phyloP scores from a whole-genome alignment of 768 basidiomycete genomes.

The Agrocybe pediades region DNA sequence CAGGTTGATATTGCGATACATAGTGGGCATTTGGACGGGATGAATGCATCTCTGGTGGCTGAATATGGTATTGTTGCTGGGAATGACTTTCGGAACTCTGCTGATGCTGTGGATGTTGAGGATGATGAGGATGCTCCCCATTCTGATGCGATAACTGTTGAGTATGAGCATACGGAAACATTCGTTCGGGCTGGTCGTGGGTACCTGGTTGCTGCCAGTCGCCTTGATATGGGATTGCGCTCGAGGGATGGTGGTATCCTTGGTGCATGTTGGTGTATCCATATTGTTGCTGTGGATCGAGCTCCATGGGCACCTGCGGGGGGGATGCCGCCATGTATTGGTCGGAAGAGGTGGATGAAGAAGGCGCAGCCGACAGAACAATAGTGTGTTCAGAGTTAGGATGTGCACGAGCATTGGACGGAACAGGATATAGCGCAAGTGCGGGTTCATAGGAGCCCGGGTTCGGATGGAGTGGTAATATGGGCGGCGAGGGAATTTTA shows the following conservation, averaged over 20 bases:
- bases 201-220: background rate
- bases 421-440: conserved; percentile 3
- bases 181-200: background rate
- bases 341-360: conserved; percentile 5
- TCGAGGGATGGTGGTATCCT: background rate
- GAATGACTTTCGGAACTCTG: background rate
- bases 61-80: conserved; percentile 14
- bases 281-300: background rate
- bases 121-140: background rate
- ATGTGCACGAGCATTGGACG: background rate
- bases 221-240: background rate
- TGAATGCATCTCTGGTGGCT: conserved; percentile 8
- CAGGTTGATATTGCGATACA: conserved; percentile 13
- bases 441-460: background rate
- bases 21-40: conserved; percentile 10
- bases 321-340: conserved; percentile 1
- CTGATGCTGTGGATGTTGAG: background rate
- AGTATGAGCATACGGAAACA: background rate
- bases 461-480: background rate
- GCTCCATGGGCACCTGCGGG: background rate
- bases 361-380: background rate
- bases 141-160: conserved; percentile 1
- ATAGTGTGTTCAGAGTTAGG: too few relatives aligned
- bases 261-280: background rate
- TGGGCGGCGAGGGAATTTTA: conserved; percentile 14